phyloP scores from a whole-genome alignment of 2,329 filamentous ascomycete species.

The Neofusicoccum parvum region DNA sequence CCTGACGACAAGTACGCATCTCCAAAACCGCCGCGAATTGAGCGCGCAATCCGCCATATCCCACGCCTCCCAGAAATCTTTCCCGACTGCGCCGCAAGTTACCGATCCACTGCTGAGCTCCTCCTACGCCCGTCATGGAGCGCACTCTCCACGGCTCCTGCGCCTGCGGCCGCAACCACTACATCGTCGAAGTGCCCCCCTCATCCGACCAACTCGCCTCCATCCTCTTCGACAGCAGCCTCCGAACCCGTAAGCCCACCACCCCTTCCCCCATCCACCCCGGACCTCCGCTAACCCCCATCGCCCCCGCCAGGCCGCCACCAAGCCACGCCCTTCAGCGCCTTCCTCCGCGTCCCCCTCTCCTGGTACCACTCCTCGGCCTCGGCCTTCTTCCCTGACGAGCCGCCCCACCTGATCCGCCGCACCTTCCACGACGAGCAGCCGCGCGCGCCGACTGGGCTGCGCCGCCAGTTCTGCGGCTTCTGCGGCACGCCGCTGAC shows the following conservation, averaged over 20 bases:
- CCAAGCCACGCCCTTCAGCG: slow-evolving; percentile 72
- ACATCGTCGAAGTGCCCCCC: slow-evolving; percentile 70
- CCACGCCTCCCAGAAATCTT: background rate
- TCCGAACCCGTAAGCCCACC: slow-evolving; percentile 67
- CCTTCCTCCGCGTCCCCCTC: slow-evolving; percentile 82
- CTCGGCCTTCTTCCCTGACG: slow-evolving; percentile 75
- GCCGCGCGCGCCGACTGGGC: slow-evolving; percentile 31
- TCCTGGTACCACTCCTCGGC: slow-evolving; percentile 78
- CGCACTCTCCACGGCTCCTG: slow-evolving; percentile 73
- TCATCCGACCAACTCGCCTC: slow-evolving; percentile 59
- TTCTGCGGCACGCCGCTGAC: slow-evolving; percentile 86
- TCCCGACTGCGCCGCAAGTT: background rate
- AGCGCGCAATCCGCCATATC: background rate
- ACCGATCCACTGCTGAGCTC: background rate
- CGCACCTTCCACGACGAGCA: slow-evolving; percentile 49
- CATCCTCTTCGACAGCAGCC: slow-evolving; percentile 74
- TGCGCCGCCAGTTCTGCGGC: slow-evolving; percentile 80
- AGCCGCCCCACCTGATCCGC: slow-evolving; percentile 54
- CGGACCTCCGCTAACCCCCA: background rate
- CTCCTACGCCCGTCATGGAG: slow-evolving; percentile 25
- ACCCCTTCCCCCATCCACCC: background rate
- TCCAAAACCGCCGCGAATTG: background rate
- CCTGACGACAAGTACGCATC: background rate
- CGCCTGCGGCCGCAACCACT: slow-evolving; percentile 83
- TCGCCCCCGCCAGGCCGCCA: slow-evolving; percentile 57